Base-by-base conservation (phyloP, 164 flowering plant species). In the Vitis amurensis region DNA sequence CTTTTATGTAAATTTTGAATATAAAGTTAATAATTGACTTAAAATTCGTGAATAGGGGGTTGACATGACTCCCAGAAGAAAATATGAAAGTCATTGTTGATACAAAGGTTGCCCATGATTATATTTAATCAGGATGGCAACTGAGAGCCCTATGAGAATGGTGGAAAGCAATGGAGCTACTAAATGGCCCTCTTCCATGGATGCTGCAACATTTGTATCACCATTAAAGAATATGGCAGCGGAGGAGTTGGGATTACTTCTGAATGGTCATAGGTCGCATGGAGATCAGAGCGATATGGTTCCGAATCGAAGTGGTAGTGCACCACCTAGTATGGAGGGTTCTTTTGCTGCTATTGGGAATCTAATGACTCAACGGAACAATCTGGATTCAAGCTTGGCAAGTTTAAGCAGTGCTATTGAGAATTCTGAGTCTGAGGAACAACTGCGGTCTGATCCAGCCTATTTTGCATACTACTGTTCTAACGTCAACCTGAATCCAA, bases 271-370 rank as follows among this genome's bases (percentile, higher is more conserved):
- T 68, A 77, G 71, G 49, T 51, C 74, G 63, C 78, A 57, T 16
- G 84, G 81, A 63, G 75, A 79, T 75, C 76, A 70, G 55, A 70
- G 67, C 64, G 82, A 84, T 50, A 74, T 27, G n/a, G 76, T 81
- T 11, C 95, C 97, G 19, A 89, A 75, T 71, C 81, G 98, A 61
- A 89, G 97, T 82, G 97, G 95, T 37, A 92, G 97, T 81, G 98
- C 97, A 4, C 97, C 98, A 15, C 97, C 98, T 63, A 94, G 90
- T 72, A 86, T 94, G 83, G 98, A 92, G 72, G 98, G 97, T 30
- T 89, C 98, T 19, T 74, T 89, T 68, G 79, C 89, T 13, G 91
- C 97, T 55, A 65, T 89, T 56, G 85, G 74, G 61, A 79, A 83
- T 72, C 84, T 88, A 64, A 73, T 88, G 59, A 62, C 80, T 66